A percentile compares a stretch with the other conserved stretches of the same genome.
phyloP scores from a whole-genome alignment of 2,329 filamentous ascomycete species.

The Aspergillus quadricinctus region DNA sequence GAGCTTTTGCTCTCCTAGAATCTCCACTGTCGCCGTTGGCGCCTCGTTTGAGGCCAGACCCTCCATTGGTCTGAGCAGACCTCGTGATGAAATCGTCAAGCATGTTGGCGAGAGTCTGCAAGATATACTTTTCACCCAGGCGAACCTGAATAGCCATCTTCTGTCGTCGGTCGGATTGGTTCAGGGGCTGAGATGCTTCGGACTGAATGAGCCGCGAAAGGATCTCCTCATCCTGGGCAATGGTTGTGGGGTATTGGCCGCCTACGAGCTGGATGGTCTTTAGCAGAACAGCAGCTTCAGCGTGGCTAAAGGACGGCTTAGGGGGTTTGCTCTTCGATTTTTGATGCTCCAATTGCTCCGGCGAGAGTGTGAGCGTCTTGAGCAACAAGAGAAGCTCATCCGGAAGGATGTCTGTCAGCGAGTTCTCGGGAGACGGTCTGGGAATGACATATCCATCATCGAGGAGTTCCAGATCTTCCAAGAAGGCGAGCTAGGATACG shows the following conservation, averaged over 20 bases:
- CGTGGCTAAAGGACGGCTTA: conserved; percentile 26
- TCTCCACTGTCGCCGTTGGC: conserved; percentile 21
- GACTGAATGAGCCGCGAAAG: conserved; percentile 30
- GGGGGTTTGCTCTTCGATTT: conserved; percentile 34
- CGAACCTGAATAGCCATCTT: conserved; percentile 65
- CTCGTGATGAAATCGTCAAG: conserved; percentile 24
- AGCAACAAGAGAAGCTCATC: conserved; percentile 38
- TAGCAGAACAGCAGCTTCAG: conserved; percentile 31
- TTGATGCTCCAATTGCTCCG: conserved; percentile 31
- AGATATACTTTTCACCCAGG: conserved; percentile 66
- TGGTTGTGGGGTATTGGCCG: conserved; percentile 50
- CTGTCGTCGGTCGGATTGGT: conserved; percentile 31
- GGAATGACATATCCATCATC: conserved; percentile 70
- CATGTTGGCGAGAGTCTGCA: conserved; percentile 50
- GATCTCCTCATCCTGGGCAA: conserved; percentile 48
- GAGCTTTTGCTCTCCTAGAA: conserved; percentile 25
- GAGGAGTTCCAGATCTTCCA: conserved; percentile 59
- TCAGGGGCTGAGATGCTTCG: conserved; percentile 28
- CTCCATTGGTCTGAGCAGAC: conserved; percentile 5
- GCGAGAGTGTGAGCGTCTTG: conserved; percentile 29
- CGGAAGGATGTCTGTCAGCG: conserved; percentile 33
- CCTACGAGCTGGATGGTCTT: conserved; percentile 31
- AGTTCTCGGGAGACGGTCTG: conserved; percentile 23
- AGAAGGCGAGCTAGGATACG: conserved; percentile 43
- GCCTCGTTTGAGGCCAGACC: conserved; percentile 27